A percentile compares a stretch with the other conserved stretches of the same genome.
These are phyloP conservation scores for Claviceps sp. DNA, from an alignment of 2,329 filamentous ascomycete species.

Conservation along the genomic window DNA sequence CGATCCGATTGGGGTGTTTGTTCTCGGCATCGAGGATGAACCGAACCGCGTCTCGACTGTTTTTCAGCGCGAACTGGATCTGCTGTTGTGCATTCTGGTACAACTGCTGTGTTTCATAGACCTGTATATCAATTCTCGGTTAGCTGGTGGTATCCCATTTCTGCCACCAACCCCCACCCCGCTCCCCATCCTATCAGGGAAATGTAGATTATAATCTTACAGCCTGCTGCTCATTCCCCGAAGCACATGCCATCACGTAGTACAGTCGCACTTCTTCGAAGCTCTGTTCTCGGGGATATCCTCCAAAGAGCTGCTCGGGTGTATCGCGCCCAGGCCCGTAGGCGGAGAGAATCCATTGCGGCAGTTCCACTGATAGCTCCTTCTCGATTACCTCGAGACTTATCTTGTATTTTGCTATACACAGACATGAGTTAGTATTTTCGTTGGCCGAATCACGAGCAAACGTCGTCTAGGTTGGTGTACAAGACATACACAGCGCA, in stretches of 20 bases:
- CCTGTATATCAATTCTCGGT: constrained; percentile 23
- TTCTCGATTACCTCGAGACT: constrained; percentile 44
- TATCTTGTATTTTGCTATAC: constrained; percentile 33
- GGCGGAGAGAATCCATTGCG: constrained; percentile 74
- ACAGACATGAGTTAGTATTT: constrained; percentile 1
- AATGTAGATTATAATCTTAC: constrained; percentile 20
- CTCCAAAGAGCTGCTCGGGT: constrained; percentile 74
- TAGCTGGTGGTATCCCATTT: neutral
- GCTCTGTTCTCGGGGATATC: constrained; percentile 66
- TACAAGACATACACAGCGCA: constrained; percentile 11
- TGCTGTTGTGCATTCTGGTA: constrained; percentile 55
- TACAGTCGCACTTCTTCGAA: constrained; percentile 76
- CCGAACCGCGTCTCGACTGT: constrained; percentile 58
- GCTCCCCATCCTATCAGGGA: neutral
- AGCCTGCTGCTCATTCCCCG: constrained; percentile 44
- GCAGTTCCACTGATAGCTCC: constrained; percentile 59
- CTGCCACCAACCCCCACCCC: neutral
- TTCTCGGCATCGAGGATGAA: constrained; percentile 54
- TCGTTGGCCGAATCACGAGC: neutral
- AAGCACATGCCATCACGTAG: constrained; percentile 46
- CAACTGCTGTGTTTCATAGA: constrained; percentile 46
- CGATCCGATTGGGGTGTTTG: constrained; percentile 62
- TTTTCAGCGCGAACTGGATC: constrained; percentile 55
- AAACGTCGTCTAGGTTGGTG: neutral
- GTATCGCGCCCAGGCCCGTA: constrained; percentile 69